Percentiles rank a stretch among this genome's conserved stretches.
These are phyloP conservation scores for Mycosphaerelloides madeirae DNA, from an alignment of 2,329 filamentous ascomycete species.

Conservation along the genomic window DNA sequence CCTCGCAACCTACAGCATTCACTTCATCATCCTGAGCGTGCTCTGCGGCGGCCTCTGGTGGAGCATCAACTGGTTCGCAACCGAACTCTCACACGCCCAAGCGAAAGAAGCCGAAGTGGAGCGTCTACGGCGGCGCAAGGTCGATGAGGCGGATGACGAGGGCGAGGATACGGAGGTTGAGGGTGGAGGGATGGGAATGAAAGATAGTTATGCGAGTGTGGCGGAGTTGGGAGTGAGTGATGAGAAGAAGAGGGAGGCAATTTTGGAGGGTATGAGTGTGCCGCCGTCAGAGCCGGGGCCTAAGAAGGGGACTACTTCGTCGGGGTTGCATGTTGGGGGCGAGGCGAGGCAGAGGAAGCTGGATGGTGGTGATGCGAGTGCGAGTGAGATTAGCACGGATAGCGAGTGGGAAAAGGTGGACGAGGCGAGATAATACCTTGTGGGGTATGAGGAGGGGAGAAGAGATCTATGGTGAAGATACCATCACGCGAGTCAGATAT, in stretches of 20 bases:
- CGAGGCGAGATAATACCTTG: constrained; percentile 54
- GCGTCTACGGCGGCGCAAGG: constrained; percentile 41
- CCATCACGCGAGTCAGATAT: background rate
- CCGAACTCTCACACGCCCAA: constrained; percentile 52
- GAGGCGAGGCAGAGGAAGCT: constrained; percentile 20
- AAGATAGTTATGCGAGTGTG: constrained; percentile 11
- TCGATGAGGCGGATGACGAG: constrained; percentile 37
- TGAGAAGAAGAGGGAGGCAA: constrained; percentile 12
- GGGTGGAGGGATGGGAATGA: constrained; percentile 20
- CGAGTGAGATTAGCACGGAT: constrained; percentile 60
- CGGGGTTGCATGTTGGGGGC: constrained; percentile 1
- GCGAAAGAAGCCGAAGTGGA: constrained; percentile 48
- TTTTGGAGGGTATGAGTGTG: constrained; percentile 12
- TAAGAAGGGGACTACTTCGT: constrained; percentile 10
- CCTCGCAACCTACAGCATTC: constrained; percentile 76
- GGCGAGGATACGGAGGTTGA: constrained; percentile 47
- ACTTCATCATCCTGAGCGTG: constrained; percentile 77
- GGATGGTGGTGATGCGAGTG: constrained; percentile 24
- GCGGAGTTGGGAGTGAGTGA: constrained; percentile 9
- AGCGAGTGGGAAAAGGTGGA: constrained; percentile 98
- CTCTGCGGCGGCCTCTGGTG: constrained; percentile 83
- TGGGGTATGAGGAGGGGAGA: too few relatives aligned
- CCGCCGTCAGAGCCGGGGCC: background rate
- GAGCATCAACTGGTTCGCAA: constrained; percentile 94
- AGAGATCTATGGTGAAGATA: too few relatives aligned